Evolutionary conservation across 2,329 filamentous ascomycete species (phyloP).

Genomic region (Sporothrix euskadiensis): DNA sequence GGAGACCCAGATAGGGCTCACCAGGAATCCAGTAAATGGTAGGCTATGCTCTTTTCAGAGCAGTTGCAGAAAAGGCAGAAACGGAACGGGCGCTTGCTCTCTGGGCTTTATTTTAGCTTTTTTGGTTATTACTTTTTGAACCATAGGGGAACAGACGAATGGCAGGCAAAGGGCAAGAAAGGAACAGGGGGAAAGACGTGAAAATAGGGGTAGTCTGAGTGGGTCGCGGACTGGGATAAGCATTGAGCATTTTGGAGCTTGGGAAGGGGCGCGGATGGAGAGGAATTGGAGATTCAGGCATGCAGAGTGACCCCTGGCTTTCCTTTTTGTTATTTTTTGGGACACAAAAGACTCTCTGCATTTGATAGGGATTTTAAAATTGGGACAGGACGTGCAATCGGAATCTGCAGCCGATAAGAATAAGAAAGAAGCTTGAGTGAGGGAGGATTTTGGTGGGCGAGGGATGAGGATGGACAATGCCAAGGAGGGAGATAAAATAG

Average conservation of each 20-base stretch:
- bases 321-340: background rate
- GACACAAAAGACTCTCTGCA: too few species aligned
- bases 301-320: background rate
- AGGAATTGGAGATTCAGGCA: background rate
- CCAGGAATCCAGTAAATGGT: background rate
- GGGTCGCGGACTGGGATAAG: background rate
- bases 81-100: background rate
- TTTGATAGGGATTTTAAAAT: background rate
- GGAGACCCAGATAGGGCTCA: background rate
- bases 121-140: background rate
- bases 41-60: background rate
- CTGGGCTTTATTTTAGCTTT: background rate
- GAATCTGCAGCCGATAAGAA: constrained; percentile 1
- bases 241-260: background rate
- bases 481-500: background rate
- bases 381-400: constrained; percentile 3
- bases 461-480: constrained; percentile 14
- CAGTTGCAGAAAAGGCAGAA: background rate
- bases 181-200: background rate
- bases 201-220: constrained; percentile 20
- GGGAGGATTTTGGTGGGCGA: background rate
- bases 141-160: background rate
- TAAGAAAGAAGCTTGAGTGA: background rate
- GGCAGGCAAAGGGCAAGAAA: background rate
- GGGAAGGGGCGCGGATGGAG: background rate